These are phyloP conservation scores for Xylaria sp. DNA, from an alignment of 2,329 filamentous ascomycete genomes.

Conservation along the genomic window DNA sequence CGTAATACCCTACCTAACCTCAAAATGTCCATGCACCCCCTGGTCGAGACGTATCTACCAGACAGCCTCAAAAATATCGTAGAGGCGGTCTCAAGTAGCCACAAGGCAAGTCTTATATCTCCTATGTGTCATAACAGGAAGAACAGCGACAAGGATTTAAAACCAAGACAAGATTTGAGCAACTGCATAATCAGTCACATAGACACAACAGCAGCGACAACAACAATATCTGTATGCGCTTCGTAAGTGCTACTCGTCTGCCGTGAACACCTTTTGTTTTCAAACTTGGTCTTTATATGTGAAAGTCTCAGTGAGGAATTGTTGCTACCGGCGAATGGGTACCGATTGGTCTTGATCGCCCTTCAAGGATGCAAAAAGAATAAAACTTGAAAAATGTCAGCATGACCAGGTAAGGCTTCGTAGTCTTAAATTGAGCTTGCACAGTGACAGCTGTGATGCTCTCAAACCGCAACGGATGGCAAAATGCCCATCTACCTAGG, in stretches of 20 bases:
- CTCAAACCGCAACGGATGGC: not conserved
- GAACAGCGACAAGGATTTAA: slow-evolving; percentile 6
- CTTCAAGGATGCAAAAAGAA: not conserved
- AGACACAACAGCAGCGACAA: slow-evolving; percentile 24
- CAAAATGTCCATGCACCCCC: not conserved
- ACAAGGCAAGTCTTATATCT: slow-evolving; percentile 24
- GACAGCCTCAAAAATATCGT: not conserved
- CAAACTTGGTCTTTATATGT: not conserved
- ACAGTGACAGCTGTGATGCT: not conserved
- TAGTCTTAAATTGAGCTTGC: not conserved
- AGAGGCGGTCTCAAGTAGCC: slow-evolving; percentile 5
- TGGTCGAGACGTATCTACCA: slow-evolving; percentile 10
- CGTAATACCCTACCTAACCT: not conserved
- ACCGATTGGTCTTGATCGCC: not conserved
- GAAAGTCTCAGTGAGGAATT: not conserved
- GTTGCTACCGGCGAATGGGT: not conserved
- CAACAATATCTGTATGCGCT: slow-evolving; percentile 7
- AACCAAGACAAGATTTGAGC: slow-evolving; percentile 10
- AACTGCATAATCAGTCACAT: slow-evolving; percentile 26
- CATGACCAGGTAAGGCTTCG: slow-evolving; percentile 7
- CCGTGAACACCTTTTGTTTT: slow-evolving; percentile 6
- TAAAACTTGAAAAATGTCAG: not conserved
- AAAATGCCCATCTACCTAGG: not conserved
- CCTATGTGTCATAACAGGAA: slow-evolving; percentile 16
- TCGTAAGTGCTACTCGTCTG: slow-evolving; percentile 23